These are phyloP conservation scores for Pseudevernia furfuracea DNA, from an alignment of 495 filamentous ascomycete species.

Conservation along the genomic window DNA sequence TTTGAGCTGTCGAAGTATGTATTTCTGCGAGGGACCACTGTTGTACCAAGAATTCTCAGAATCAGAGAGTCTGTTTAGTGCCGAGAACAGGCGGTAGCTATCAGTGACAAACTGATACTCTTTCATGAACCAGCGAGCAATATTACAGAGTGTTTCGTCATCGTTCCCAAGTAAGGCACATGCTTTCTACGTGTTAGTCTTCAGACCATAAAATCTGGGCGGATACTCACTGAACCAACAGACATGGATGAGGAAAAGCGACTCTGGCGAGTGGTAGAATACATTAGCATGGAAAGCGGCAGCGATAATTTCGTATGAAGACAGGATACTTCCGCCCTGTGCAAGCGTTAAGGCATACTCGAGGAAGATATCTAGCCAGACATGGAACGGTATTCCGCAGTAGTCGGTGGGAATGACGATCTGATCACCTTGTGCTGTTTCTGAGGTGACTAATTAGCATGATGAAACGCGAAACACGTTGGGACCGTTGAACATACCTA, in stretches of 20 bases:
- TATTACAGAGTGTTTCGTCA: slow-evolving; percentile 59
- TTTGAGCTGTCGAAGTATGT: slow-evolving; percentile 82
- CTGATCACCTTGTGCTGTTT: slow-evolving; percentile 18
- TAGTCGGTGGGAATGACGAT: slow-evolving; percentile 53
- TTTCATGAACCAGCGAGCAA: slow-evolving; percentile 78
- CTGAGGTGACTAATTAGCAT: slow-evolving; percentile 20
- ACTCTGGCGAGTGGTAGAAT: slow-evolving; percentile 60
- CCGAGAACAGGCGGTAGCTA: slow-evolving; percentile 71
- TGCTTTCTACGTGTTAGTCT: slow-evolving; percentile 39
- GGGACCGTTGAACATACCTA: slow-evolving; percentile 6
- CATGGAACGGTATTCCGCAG: slow-evolving; percentile 66
- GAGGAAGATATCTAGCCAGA: slow-evolving; percentile 87
- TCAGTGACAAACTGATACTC: slow-evolving; percentile 78
- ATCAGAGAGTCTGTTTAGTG: slow-evolving; percentile 57
- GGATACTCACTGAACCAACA: slow-evolving; percentile 62
- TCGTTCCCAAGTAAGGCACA: slow-evolving; percentile 77
- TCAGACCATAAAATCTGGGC: neutral
- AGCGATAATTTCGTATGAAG: slow-evolving; percentile 70
- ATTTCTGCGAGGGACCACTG: slow-evolving; percentile 67
- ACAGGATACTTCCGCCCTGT: slow-evolving; percentile 46
- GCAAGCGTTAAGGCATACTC: slow-evolving; percentile 73
- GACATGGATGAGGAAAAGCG: slow-evolving; percentile 66
- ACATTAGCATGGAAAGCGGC: slow-evolving; percentile 67
- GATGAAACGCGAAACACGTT: neutral
- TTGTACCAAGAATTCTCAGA: slow-evolving; percentile 45